Conservation (phyloP, 2,329 filamentous ascomycete species). For the Fusarium circinatum region DNA sequence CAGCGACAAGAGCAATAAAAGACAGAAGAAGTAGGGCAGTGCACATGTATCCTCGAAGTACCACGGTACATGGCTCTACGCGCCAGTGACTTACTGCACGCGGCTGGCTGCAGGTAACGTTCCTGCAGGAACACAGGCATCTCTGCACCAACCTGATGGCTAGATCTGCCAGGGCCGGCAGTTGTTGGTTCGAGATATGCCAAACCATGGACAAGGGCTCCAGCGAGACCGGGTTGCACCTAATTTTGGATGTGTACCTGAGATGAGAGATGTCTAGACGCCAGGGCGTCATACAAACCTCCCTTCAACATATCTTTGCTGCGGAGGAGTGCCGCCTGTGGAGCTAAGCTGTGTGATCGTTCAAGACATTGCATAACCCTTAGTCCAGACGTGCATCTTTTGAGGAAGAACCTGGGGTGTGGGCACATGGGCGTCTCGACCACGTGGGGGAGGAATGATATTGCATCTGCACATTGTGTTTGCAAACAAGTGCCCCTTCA, state of each 20-base stretch:
- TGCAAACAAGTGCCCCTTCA: constrained; percentile 1
- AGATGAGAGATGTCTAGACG: background rate
- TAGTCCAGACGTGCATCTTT: constrained; percentile 9
- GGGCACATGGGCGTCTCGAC: constrained; percentile 16
- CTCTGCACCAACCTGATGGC: constrained; percentile 9
- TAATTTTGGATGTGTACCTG: constrained; percentile 4
- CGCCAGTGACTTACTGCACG: constrained; percentile 28
- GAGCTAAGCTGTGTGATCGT: constrained; percentile 20
- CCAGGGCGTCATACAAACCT: constrained; percentile 7
- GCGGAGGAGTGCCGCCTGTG: constrained; percentile 26
- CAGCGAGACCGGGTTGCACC: constrained; percentile 15
- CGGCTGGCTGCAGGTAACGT: constrained; percentile 9
- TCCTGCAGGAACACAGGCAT: constrained; percentile 27
- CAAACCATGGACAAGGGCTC: constrained; percentile 6
- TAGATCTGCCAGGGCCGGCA: constrained; percentile 23
- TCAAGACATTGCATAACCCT: constrained; percentile 26
- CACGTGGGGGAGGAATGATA: constrained; percentile 11
- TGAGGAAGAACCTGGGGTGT: background rate
- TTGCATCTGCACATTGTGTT: constrained; percentile 2
- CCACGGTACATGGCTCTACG: constrained; percentile 29
- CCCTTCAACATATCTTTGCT: constrained; percentile 1
- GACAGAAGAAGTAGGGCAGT: constrained; percentile 60
- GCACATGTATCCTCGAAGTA: constrained; percentile 36
- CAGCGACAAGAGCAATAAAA: constrained; percentile 72
- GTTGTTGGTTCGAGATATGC: constrained; percentile 28